phyloP scores from a whole-genome alignment of 1,139 yeast species.

The Hansenula lynferdii region DNA sequence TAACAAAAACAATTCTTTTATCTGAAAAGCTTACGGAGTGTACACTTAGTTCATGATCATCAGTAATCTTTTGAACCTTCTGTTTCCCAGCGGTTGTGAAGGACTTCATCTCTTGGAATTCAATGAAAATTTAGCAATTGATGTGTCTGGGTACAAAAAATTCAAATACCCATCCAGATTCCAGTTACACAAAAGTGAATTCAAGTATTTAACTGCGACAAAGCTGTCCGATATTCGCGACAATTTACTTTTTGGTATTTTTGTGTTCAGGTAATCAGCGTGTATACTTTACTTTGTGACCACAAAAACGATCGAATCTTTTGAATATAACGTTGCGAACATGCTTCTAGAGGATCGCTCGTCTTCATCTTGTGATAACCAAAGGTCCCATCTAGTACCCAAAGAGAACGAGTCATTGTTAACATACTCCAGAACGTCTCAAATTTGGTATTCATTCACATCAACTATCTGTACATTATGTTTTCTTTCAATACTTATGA shows the following conservation, averaged over 20 bases:
- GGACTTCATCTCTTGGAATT: background rate
- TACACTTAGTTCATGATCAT: constrained; percentile 17
- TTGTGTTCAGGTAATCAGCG: no score
- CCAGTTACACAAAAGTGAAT: no score
- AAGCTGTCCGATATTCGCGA: no score
- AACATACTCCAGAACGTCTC: constrained; percentile 5
- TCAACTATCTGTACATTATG: constrained; percentile 25
- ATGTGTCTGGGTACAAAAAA: background rate
- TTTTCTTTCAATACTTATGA: constrained; percentile 27
- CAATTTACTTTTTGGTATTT: no score
- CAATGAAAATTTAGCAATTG: background rate
- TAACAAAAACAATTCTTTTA: constrained; percentile 24
- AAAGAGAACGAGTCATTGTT: background rate
- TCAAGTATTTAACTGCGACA: no score
- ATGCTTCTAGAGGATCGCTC: no score
- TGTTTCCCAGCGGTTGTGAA: background rate
- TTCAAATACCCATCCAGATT: no score
- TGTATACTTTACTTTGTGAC: no score
- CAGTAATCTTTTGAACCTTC: background rate
- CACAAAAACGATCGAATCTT: no score
- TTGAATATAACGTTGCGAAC: no score
- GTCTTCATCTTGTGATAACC: background rate
- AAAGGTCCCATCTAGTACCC: constrained; percentile 4
- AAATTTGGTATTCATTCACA: constrained; percentile 10
- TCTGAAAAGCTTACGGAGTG: constrained; percentile 27